A percentile compares a stretch with the other conserved stretches of the same genome.
phyloP scores from a whole-genome alignment of 2,329 filamentous ascomycete genomes.

The Penicillium sp. region DNA sequence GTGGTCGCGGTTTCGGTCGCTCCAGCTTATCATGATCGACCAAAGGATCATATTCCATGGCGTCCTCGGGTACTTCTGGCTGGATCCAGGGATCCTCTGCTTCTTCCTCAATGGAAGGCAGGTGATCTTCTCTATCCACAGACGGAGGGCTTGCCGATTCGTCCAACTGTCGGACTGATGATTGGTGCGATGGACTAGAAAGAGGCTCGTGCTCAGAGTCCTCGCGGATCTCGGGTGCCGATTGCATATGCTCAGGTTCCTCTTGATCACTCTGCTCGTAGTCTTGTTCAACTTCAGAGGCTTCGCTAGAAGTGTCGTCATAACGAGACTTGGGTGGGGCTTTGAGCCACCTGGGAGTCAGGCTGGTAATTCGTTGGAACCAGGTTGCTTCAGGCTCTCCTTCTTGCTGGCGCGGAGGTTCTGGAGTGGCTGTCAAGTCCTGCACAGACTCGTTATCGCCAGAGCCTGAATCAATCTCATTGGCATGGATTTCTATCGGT shows the following conservation, averaged over 20 bases:
- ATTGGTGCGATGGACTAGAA: slow-evolving; percentile 11
- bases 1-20: slow-evolving; percentile 22
- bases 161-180: slow-evolving; percentile 10
- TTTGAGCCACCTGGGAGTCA: slow-evolving; percentile 37
- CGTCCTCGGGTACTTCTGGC: slow-evolving; percentile 2
- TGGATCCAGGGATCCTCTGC: background rate
- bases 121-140: slow-evolving; percentile 2
- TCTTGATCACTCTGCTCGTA: slow-evolving; percentile 20
- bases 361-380: slow-evolving; percentile 36
- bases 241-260: slow-evolving; percentile 12
- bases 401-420: slow-evolving; percentile 13
- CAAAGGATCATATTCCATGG: background rate
- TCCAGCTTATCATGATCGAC: slow-evolving; percentile 10
- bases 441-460: slow-evolving; percentile 15
- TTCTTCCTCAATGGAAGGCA: slow-evolving; percentile 8
- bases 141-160: slow-evolving; percentile 8
- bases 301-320: slow-evolving; percentile 16
- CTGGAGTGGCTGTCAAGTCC: slow-evolving; percentile 24
- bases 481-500: slow-evolving; percentile 8
- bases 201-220: slow-evolving; percentile 16
- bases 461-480: slow-evolving; percentile 13
- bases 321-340: slow-evolving; percentile 24
- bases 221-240: slow-evolving; percentile 13
- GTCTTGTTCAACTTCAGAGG: slow-evolving; percentile 17
- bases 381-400: slow-evolving; percentile 31